Conservation (phyloP, 495 filamentous ascomycete species). For the Pseudevernia furfuracea region DNA sequence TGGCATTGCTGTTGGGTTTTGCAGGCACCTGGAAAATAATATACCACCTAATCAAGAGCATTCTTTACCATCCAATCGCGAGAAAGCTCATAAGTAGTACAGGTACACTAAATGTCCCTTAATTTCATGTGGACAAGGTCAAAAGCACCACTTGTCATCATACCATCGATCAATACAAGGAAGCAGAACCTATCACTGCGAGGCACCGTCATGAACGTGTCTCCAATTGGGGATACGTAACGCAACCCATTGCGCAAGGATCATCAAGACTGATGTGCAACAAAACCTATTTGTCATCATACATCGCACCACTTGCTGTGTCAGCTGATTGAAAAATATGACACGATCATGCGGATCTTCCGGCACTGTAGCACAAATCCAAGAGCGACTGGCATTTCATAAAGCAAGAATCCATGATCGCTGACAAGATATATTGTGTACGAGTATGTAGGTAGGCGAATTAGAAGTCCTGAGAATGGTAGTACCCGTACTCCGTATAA, state of each 20-base stretch:
- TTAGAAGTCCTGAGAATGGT: too few relatives aligned
- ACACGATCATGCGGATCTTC: too few relatives aligned
- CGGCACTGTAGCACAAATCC: too few relatives aligned
- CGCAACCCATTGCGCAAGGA: not conserved
- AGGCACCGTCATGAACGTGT: not conserved
- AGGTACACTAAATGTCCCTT: not conserved
- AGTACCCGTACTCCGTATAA: too few relatives aligned
- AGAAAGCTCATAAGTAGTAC: not conserved
- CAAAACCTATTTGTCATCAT: not conserved
- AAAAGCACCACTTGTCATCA: not conserved
- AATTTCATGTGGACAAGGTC: not conserved
- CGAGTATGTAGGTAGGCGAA: too few relatives aligned
- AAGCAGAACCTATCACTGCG: not conserved
- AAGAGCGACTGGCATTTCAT: too few relatives aligned
- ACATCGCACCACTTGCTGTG: too few relatives aligned
- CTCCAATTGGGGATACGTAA: not conserved
- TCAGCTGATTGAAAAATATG: too few relatives aligned
- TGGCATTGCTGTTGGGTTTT: not conserved
- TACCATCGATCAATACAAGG: too few relatives aligned
- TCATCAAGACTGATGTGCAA: not conserved
- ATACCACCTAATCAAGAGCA: slow-evolving; percentile 15
- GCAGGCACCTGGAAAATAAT: slow-evolving; percentile 10
- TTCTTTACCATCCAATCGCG: not conserved
- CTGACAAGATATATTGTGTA: too few relatives aligned
- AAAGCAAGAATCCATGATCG: too few relatives aligned